Conservation (phyloP, 768 basidiomycete species). For the Rickenella mellea region DNA sequence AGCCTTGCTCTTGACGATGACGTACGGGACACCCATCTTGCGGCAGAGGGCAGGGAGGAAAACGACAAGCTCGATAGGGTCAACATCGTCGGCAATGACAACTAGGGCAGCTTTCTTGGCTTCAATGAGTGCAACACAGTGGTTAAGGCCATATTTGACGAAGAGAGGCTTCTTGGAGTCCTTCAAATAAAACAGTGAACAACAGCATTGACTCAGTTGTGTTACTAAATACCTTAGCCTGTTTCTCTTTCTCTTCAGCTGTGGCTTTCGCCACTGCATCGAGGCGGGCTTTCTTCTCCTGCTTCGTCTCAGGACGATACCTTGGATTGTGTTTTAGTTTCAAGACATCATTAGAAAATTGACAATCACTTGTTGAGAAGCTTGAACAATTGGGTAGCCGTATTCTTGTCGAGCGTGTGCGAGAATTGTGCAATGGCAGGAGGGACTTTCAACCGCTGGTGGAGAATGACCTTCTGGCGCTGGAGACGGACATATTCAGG, state of each 20-base stretch:
- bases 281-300: conserved; percentile 95
- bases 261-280: conserved; percentile 64
- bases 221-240: conserved; percentile 32
- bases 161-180: conserved; percentile 92
- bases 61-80: conserved; percentile 98
- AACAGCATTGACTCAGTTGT: background rate
- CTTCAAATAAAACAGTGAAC: conserved; percentile 20
- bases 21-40: conserved; percentile 99
- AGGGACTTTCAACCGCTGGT: conserved; percentile 96
- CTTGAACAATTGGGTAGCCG: conserved; percentile 96
- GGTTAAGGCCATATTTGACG: conserved; percentile 96
- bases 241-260: conserved; percentile 70
- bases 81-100: conserved; percentile 94
- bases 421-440: conserved; percentile 97
- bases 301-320: conserved; percentile 88
- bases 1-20: conserved; percentile 97
- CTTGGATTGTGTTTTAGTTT: too few species aligned
- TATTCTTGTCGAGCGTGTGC: conserved; percentile 99
- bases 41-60: conserved; percentile 97
- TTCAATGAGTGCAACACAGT: conserved; percentile 90
- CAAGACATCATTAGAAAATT: background rate
- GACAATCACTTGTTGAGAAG: conserved; percentile 75
- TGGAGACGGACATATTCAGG: conserved; percentile 97
- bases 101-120: conserved; percentile 96
- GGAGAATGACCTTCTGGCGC: conserved; percentile 95